phyloP scores from a whole-genome alignment of 768 basidiomycete genomes.

The Xanthoconium purpureum region DNA sequence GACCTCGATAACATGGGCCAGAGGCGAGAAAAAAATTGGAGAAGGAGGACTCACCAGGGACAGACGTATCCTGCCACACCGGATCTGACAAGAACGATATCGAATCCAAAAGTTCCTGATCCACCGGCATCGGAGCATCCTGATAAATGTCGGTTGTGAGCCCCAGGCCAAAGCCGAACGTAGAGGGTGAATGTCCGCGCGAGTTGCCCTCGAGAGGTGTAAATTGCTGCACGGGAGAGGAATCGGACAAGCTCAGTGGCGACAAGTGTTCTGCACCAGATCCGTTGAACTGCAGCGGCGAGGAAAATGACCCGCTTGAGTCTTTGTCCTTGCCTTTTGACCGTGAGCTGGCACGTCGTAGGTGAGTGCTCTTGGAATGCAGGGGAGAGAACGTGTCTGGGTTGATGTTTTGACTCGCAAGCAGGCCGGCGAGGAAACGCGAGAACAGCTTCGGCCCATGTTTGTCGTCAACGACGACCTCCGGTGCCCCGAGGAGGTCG shows the following conservation, averaged over 20 bases:
- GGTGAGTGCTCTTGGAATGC: slow-evolving; percentile 21
- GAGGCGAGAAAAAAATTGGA: not conserved
- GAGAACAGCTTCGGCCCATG: slow-evolving; percentile 81
- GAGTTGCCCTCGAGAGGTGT: slow-evolving; percentile 40
- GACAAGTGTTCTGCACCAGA: slow-evolving; percentile 21
- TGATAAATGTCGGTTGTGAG: slow-evolving; percentile 43
- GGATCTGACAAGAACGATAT: slow-evolving; percentile 58
- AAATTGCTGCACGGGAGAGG: slow-evolving; percentile 32
- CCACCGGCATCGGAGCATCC: slow-evolving; percentile 47
- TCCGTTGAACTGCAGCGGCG: not conserved
- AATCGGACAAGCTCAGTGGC: slow-evolving; percentile 33
- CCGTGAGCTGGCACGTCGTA: slow-evolving; percentile 11
- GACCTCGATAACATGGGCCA: not conserved
- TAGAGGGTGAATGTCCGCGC: slow-evolving; percentile 9
- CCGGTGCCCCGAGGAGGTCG: slow-evolving; percentile 63
- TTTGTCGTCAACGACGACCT: slow-evolving; percentile 74
- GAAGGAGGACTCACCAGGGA: slow-evolving; percentile 46
- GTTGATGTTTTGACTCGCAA: slow-evolving; percentile 53
- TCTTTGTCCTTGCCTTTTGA: slow-evolving; percentile 21
- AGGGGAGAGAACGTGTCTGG: slow-evolving; percentile 12
- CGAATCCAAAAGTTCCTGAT: slow-evolving; percentile 58
- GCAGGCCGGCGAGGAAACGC: slow-evolving; percentile 69
- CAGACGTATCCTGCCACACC: slow-evolving; percentile 51
- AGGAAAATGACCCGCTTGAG: not conserved
- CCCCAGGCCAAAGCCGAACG: slow-evolving; percentile 5